Evolutionary conservation across 2,329 filamentous ascomycete genomes (phyloP), one percentile per base, ranked within the genome.

Genomic region (Trichoderma endophyticum): DNA sequence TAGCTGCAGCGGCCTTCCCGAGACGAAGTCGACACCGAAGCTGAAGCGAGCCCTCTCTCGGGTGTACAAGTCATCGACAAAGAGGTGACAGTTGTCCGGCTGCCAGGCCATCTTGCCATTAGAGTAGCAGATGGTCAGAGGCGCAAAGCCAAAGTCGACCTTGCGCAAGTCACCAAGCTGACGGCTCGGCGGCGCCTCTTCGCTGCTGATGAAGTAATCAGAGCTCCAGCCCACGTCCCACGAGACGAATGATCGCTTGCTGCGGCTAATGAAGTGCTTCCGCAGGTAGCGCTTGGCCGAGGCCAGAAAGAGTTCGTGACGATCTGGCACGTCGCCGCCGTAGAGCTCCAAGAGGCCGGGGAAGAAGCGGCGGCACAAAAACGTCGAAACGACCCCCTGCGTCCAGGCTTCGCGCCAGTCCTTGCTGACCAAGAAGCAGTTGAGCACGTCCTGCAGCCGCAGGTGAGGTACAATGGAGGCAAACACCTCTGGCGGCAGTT

Each of bases 401-500:
- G 74, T 75, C 78, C 79, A 80, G 7, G 68, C 28, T 1, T 48
- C 26, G 7, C 72, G 71, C 79, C 80, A 81, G n/a, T 70, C 69
- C 14, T 56, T 76, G 11, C 73, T 80, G 2, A 79, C 79, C 6
- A 71, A 28, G 15, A 36, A 73, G 63, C 79, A 81, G 43, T 56
- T 71, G 66, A 77, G 57, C 28, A 78, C 72, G 30, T 81, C 79
- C 6, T 76, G 64, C 6, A 80, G 56, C 0, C 70, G 60, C 15
- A 81, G 74, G 15, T 76, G 67, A 0, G 69, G 67, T 14, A 75
- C 70, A 26, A 81, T 71, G 6, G 70, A 15, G 14, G 74, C 77
- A 14, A 81, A 43, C 11, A 81, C 61, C 62, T 81, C 80, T 5
- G 64, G 60, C 1, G 80, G 79, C 0, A 81, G 74, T 39, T 79